A percentile compares a stretch with the other conserved stretches of the same genome.
phyloP scores from a whole-genome alignment of 2,329 filamentous ascomycete genomes.

The Pseudocercospora ulei region DNA sequence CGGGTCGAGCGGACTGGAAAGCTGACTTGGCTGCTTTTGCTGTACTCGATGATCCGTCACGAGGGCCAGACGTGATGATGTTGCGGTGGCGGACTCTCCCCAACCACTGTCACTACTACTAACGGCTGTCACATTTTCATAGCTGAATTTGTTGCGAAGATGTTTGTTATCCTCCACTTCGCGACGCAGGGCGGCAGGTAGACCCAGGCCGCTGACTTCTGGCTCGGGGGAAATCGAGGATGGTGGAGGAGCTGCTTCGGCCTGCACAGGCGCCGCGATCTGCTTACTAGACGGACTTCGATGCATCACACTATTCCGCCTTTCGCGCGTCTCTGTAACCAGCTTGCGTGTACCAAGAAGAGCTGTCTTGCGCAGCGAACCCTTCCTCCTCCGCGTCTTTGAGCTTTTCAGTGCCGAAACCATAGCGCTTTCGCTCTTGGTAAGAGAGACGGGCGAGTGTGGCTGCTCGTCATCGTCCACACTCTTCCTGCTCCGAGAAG shows the following conservation, averaged over 20 bases:
- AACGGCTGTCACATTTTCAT: slow-evolving; percentile 33
- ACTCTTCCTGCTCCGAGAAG: slow-evolving; percentile 26
- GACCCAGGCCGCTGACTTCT: not conserved
- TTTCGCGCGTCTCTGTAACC: slow-evolving; percentile 50
- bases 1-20: slow-evolving; percentile 29
- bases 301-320: slow-evolving; percentile 36
- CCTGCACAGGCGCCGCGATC: slow-evolving; percentile 21
- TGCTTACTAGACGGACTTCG: slow-evolving; percentile 31
- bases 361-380: slow-evolving; percentile 78
- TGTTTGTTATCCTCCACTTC: slow-evolving; percentile 14
- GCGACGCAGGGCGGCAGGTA: slow-evolving; percentile 5
- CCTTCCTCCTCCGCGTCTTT: slow-evolving; percentile 60
- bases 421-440: slow-evolving; percentile 23
- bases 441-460: slow-evolving; percentile 24
- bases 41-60: slow-evolving; percentile 25
- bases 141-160: slow-evolving; percentile 32
- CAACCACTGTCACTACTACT: slow-evolving; percentile 27
- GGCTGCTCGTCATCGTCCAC: slow-evolving; percentile 30
- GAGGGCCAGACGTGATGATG: slow-evolving; percentile 26
- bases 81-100: slow-evolving; percentile 30
- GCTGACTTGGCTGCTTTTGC: slow-evolving; percentile 15
- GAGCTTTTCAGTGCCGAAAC: slow-evolving; percentile 26
- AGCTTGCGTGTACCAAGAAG: slow-evolving; percentile 60
- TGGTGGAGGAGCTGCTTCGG: not conserved
- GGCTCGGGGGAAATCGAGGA: not conserved